Evolutionary conservation across 371 early-diverging fungal species (phyloP), one percentile per base, ranked within the genome.

Genomic region (Encephalitozoon cuniculi): DNA sequence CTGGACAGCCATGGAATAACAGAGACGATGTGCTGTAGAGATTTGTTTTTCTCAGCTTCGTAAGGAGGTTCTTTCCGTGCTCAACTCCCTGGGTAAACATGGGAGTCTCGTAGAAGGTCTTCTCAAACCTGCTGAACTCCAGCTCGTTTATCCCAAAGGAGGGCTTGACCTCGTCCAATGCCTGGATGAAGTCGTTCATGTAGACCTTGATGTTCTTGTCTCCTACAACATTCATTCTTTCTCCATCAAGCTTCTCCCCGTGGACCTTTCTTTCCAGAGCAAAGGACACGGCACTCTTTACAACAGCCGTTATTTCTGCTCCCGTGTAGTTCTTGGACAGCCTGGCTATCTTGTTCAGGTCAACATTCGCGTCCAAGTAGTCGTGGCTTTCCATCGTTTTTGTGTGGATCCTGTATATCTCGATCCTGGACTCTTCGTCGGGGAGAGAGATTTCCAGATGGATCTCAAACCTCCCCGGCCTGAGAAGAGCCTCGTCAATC

Each of bases 301-400:
- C 92, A 12, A 99, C 87, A 83, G 97, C 94, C 11, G 92, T 89
- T 73, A 99, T 94, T 84, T 99, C 99, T 43, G 99, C 99, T 83
- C 99, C 99, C 75, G 93, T 94, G 83, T 92, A 99, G 87, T 99
- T 99, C 86, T 93, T 94, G n/a, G 96, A 92, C 71, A 93, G 78
- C 0, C 86, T 86, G 0, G 96, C 94, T 66, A 97, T 84, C 83
- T 95, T 93, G 0, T 84, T 80, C 25, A 99, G 75, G 74, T 92
- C 89, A 15, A 99, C 96, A 85, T 93, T 92, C 0, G 77, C n/a
- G 40, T 88, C 93, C 54, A 97, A 79, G 39, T 94, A 88, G 67
- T 91, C 86, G 84, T 93, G 92, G 40, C 89, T 85, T 37, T 88
- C 86, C 91, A 96, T 95, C 88, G 91, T 71, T 44, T 87, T 84